Evolutionary conservation across 345 rosid genomes (phyloP).

Genomic region (Gossypium mustelinum): DNA sequence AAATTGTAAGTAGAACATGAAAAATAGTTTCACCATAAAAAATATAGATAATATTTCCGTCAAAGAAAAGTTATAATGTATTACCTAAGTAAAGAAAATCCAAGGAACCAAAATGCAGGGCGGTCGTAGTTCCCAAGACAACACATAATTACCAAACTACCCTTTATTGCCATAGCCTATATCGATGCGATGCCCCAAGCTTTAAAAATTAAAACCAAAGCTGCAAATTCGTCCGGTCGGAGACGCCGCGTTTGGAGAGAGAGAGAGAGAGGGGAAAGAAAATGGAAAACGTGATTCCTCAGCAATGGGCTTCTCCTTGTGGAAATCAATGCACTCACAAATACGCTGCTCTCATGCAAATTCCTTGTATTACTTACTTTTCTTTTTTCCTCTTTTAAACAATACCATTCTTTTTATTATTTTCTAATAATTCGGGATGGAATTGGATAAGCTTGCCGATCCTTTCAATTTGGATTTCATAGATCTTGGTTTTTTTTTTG

Average conservation of each 20-base stretch:
- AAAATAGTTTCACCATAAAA: too few species aligned
- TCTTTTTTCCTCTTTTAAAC: neutral
- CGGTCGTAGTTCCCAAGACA: too few species aligned
- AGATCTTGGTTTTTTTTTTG: neutral
- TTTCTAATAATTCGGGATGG: too few species aligned
- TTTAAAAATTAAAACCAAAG: neutral
- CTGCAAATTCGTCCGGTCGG: neutral
- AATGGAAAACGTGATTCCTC: constrained; percentile 49
- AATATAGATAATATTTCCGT: too few species aligned
- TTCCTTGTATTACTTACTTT: constrained; percentile 54
- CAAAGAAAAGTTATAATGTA: too few species aligned
- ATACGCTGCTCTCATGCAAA: constrained; percentile 74
- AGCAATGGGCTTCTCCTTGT: constrained; percentile 87
- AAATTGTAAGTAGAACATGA: too few species aligned
- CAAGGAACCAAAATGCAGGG: too few species aligned
- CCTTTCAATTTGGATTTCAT: too few species aligned
- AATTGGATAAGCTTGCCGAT: neutral
- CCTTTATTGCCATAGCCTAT: neutral
- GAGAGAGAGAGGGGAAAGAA: constrained; percentile 5
- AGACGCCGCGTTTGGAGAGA: constrained; percentile 11
- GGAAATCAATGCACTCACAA: constrained; percentile 74
- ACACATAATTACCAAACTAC: neutral
- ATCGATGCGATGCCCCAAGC: neutral
- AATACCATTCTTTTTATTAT: too few species aligned
- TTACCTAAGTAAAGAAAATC: too few species aligned